These are phyloP conservation scores for Tolypocladium cylindrosporum DNA, from an alignment of 2,329 filamentous ascomycete species.

Conservation along the genomic window DNA sequence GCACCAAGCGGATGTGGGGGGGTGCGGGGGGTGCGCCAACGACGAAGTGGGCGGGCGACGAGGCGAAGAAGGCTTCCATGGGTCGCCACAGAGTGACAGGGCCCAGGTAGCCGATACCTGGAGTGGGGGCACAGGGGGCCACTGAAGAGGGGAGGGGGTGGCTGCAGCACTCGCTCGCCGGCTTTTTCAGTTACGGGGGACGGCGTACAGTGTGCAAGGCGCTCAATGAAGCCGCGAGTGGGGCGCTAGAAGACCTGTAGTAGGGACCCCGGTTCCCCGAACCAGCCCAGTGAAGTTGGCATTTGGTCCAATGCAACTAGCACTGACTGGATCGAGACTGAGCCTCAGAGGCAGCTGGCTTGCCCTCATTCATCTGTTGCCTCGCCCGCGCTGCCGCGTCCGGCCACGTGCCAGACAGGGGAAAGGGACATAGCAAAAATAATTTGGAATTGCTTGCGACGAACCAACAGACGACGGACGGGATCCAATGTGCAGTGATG, in stretches of 20 bases:
- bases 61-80: slow-evolving; percentile 1
- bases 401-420: not conserved
- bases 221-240: not conserved
- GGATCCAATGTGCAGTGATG: not conserved
- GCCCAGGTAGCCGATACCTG: not conserved
- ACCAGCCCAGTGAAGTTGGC: not conserved
- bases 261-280: not conserved
- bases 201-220: not conserved
- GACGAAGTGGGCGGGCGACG: slow-evolving; percentile 2
- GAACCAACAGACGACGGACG: not conserved
- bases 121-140: not conserved
- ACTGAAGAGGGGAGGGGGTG: not conserved
- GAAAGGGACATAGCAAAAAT: not conserved
- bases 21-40: not conserved
- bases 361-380: not conserved
- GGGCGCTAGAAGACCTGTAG: not conserved
- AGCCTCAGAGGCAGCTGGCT: not conserved
- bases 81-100: not conserved
- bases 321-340: not conserved
- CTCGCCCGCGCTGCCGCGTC: not conserved
- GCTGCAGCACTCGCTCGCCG: not conserved
- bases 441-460: not conserved
- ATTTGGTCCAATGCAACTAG: not conserved
- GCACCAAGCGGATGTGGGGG: not conserved
- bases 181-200: not conserved